Base-by-base conservation (phyloP, 1,284 basidiomycete species). In the Sanghuangporus baumii region DNA sequence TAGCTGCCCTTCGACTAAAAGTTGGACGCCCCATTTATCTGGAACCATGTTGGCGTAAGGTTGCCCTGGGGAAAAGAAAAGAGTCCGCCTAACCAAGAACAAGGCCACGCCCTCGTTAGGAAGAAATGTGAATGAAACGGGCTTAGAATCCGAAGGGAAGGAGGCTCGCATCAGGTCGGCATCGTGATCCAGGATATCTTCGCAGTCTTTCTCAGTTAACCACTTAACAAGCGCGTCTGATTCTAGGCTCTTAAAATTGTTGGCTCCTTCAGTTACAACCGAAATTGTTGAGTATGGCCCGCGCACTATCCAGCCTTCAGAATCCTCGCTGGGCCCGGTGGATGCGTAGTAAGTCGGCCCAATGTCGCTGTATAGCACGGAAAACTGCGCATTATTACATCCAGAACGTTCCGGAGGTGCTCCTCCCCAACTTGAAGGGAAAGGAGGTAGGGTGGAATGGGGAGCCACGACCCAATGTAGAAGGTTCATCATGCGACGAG, bases 281-380 rank as follows among this genome's bases (percentile, higher is more conserved):
- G 79, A 87, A 2, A 75, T 70, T 1, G 82, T 83, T 20, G 79
- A 79, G 0, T 71, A 57, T 1, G 79, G 70, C 1, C 73, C 73
- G 8, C 71, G 71, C 6, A 77, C 74, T 16, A 75, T 70, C 85
- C 86, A 88, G 0, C 86, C 86, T 34, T 74, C 72, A 14, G 66
- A 57, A 3, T 71, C 66, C 1, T 70, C 69, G 3, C 61, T 67
- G 5, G 77, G 76, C 0, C 84, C 83, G 60, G 79, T 79, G 2
- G 67, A 64, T 6, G 65, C 67, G 70, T 89, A 89, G 70, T 86
- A 86, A 0, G 75, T 68, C 2, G 55, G 48, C n/a, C 87, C 86
- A 31, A 89, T 74, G 66, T 88, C 87, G 69, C 85, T 88, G 72
- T 84, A 89, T 5, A 89, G 73, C 9, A 79, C 78, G 1, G 84